Evolutionary conservation across 2,329 filamentous ascomycete genomes (phyloP).

Genomic region (Talaromyces marneffei): DNA sequence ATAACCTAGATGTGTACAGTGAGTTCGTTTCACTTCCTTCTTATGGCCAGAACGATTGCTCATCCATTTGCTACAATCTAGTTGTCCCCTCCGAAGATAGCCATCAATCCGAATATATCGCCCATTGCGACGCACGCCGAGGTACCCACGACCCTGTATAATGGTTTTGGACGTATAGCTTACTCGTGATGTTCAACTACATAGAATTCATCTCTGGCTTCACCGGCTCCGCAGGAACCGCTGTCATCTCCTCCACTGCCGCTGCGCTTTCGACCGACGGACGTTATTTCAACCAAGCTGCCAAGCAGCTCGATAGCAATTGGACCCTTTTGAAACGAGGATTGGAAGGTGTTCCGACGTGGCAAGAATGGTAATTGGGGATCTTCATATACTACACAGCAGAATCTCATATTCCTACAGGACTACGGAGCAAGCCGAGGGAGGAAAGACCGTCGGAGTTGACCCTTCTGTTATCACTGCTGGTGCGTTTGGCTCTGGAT

Average conservation of each 20-base stretch:
- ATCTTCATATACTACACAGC: not conserved
- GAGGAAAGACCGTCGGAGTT: constrained; percentile 81
- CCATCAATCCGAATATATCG: constrained; percentile 97
- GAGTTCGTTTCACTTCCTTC: constrained; percentile 22
- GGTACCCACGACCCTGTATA: constrained; percentile 37
- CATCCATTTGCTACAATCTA: constrained; percentile 37
- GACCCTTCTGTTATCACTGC: constrained; percentile 83
- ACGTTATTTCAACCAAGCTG: constrained; percentile 95
- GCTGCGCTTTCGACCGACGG: constrained; percentile 91
- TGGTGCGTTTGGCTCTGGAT: constrained; percentile 31
- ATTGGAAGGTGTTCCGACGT: constrained; percentile 87
- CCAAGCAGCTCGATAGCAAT: constrained; percentile 82
- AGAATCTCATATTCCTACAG: constrained; percentile 27
- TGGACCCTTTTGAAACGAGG: constrained; percentile 92
- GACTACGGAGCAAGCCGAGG: constrained; percentile 74
- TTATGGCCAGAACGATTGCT: not conserved
- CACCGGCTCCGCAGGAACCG: constrained; percentile 88
- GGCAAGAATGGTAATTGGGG: constrained; percentile 77
- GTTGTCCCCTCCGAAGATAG: constrained; percentile 96
- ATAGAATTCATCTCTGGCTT: constrained; percentile 85
- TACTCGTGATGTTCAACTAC: constrained; percentile 15
- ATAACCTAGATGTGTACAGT: constrained; percentile 90
- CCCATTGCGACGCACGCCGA: constrained; percentile 86
- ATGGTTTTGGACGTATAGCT: constrained; percentile 4
- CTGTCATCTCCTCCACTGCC: constrained; percentile 77